Evolutionary conservation across 1,139 yeast species (phyloP), one percentile per base, ranked within the genome.

Genomic region (Suhomyces wounanorum): DNA sequence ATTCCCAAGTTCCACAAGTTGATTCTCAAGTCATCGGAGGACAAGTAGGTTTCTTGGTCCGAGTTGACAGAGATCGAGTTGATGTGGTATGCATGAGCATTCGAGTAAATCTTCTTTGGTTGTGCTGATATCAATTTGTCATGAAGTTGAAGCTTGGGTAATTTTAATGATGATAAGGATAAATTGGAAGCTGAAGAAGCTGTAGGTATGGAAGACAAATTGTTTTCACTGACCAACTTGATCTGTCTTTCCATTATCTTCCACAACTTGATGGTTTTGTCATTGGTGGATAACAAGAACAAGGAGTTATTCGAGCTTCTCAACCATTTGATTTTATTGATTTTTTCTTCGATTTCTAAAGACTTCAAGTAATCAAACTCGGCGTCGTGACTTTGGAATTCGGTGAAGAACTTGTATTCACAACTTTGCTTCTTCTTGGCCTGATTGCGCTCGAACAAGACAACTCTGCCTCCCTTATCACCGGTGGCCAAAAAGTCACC

Each of bases 401-500:
- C 99, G 25, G 99, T 94, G 67, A 89, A 87, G 71, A 95, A 95
- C 64, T 90, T 84, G 73, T 95, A 95, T 69, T 95, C 99, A 69
- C 98, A 94, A 54, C 65, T 68, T 49, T 64, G 69, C 55, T 87
- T 87, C 67, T 85, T 84, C 66, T 88, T 88, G 55, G 76, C 71
- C 59, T 85, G 87, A 68, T 90, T 91, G 61, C 98, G 82, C 70
- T 94, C 98, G 70, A 95, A 95, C 51, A 95, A 73, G 13, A 95
- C 99, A 40, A 95, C 97, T 59, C 99, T 82, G 25, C 99, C 99
- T 47, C 99, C 99, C 65, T 94, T 87, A 72, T 95, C 99, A 54
- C 99, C 99, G 1, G 99, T 94, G 52, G 99, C 99, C 55, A 95
- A 77, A 64, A 87, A 95, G 68, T 94, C 90, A 45, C 99, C 99